Base-by-base conservation (phyloP, 2,329 filamentous ascomycete species). In the Colletotrichum sp. region DNA sequence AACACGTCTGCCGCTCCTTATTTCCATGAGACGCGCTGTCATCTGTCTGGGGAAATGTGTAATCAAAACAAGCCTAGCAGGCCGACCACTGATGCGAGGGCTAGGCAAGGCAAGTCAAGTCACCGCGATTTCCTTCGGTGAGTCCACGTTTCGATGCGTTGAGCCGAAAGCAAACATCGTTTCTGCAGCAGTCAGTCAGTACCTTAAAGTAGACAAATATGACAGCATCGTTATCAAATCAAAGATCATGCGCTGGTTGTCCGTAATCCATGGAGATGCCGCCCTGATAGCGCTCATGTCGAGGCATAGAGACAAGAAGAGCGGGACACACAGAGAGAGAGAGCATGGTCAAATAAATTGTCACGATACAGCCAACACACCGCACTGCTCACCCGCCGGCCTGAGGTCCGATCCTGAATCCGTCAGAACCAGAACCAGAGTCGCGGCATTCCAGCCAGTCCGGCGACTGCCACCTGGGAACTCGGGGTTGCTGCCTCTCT, bases 361-460 rank as follows among this genome's bases (percentile, higher is more conserved):
- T 61, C 63, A 48, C 36, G 63, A 43, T 66, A 32, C 58, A 61
- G 63, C 36, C 34, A 52, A 48, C 24, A 30, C 24, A 52, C 57
- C 70, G 73, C 73, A 65, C 66, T 65, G 70, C 60, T 70, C 73
- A 65, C 73, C 30, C 43, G 8, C 24, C n/a, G 70, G 73, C 58
- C 70, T 66, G 67, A 74, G 67, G 21, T 30, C 28, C 38, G 30
- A 66, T 61, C 21, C 72, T 60, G 70, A 58, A 73, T 68, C 70
- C 58, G 70, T 68, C 64, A 48, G 55, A 67, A 65, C 70, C 57
- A 38, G 13, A 24, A 24, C 57, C 57, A 57, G 18, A 72, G 57
- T 38, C 43, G n/a, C 26, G 16, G 28, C 43, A 72, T 58, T 64
- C 64, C 73, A 72, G 70, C 24, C 57, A n/a, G 43, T 48, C 43